Evolutionary conservation across 345 rosid genomes (phyloP).

Genomic region (Odontarrhena argentea): DNA sequence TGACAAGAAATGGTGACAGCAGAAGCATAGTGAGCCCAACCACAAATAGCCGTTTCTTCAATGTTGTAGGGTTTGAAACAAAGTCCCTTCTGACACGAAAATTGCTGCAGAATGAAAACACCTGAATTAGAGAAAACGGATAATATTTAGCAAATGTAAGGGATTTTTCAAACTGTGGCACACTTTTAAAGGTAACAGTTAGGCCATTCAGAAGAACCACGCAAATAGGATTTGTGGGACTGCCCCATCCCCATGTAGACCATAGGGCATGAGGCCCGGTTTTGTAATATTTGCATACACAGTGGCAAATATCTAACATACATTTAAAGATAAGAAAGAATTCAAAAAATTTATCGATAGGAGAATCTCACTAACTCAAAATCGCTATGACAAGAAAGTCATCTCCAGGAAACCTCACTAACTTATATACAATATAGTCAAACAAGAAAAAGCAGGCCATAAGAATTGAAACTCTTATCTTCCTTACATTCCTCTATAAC

Average conservation of each 20-base stretch:
- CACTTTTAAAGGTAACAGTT: constrained; percentile 2
- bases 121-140: constrained; percentile 44
- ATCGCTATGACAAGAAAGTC: neutral
- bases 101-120: constrained; percentile 62
- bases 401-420: constrained; percentile 5
- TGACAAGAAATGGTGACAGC: constrained; percentile 93
- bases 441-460: constrained; percentile 2
- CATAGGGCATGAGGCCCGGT: neutral
- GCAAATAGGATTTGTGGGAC: neutral
- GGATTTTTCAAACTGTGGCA: constrained; percentile 5
- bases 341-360: too few species aligned
- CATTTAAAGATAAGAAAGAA: too few species aligned
- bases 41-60: constrained; percentile 82
- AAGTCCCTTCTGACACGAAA: constrained; percentile 88
- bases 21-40: constrained; percentile 90
- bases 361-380: too few species aligned
- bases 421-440: constrained; percentile 3
- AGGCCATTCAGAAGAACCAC: constrained; percentile 7
- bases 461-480: constrained; percentile 8
- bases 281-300: constrained; percentile 5
- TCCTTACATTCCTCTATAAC: constrained; percentile 11
- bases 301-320: neutral
- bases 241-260: neutral
- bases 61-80: constrained; percentile 70
- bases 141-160: constrained; percentile 22